These are phyloP conservation scores for Arthrobotrys iridis DNA, from an alignment of 2,329 filamentous ascomycete species.

Conservation along the genomic window DNA sequence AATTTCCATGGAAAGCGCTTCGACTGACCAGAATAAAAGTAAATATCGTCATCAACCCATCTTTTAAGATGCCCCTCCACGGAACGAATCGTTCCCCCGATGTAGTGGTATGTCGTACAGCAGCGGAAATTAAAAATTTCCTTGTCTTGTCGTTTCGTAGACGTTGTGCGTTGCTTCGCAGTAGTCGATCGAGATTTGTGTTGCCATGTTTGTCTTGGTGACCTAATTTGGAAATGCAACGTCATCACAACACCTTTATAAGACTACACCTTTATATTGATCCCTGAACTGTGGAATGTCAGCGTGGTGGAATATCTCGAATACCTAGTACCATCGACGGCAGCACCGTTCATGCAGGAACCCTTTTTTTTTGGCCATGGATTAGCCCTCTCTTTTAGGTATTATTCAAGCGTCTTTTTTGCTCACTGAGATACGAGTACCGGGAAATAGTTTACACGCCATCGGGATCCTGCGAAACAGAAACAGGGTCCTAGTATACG, in stretches of 20 bases:
- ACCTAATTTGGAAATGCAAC: conserved; percentile 36
- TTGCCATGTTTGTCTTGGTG: conserved; percentile 9
- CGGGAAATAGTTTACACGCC: conserved; percentile 18
- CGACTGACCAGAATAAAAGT: conserved; percentile 12
- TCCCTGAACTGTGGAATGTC: no score
- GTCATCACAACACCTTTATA: conserved; percentile 32
- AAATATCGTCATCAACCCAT: not conserved
- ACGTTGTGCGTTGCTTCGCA: not conserved
- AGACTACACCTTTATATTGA: not conserved
- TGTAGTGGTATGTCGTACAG: conserved; percentile 24
- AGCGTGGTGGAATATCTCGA: no score
- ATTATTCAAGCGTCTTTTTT: not conserved
- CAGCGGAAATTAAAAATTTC: conserved; percentile 45
- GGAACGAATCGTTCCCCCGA: not conserved
- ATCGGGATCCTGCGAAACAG: not conserved
- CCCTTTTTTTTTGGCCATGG: conserved; percentile 23
- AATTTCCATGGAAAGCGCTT: conserved; percentile 13
- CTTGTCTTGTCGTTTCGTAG: not conserved
- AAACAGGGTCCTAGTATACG: not conserved
- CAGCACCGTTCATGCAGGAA: conserved; percentile 43
- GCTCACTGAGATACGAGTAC: not conserved
- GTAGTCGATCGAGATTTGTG: not conserved
- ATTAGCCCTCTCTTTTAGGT: not conserved
- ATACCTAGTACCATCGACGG: no score
- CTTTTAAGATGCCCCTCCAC: not conserved